Percentiles rank a stretch among this genome's conserved stretches.
phyloP scores from a whole-genome alignment of 768 basidiomycete genomes.

The Rhodosporidiobolus odoratus region DNA sequence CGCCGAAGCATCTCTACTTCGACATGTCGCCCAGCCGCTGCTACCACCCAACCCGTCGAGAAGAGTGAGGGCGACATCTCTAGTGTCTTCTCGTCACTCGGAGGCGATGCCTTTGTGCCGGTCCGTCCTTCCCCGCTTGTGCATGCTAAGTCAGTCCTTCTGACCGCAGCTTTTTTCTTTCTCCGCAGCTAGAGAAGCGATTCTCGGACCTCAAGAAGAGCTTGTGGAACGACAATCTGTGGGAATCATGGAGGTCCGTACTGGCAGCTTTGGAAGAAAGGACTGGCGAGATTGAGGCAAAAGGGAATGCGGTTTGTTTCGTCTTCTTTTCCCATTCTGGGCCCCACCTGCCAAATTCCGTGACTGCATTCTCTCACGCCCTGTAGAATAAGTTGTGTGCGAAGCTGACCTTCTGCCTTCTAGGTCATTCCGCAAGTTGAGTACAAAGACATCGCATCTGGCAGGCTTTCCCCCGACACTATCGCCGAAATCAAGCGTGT shows the following conservation, averaged over 20 bases:
- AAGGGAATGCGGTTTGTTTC: slow-evolving; percentile 33
- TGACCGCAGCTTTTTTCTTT: background rate
- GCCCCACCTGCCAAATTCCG: no score
- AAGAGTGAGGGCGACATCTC: slow-evolving; percentile 50
- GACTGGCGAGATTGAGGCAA: slow-evolving; percentile 53
- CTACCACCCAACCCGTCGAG: background rate
- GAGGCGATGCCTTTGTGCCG: slow-evolving; percentile 46
- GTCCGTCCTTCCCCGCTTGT: background rate
- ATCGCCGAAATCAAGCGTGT: slow-evolving; percentile 44
- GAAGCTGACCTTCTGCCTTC: background rate
- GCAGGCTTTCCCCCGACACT: slow-evolving; percentile 1
- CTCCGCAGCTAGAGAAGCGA: slow-evolving; percentile 53
- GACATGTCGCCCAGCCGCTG: background rate
- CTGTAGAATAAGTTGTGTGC: no score
- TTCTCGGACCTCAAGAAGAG: slow-evolving; percentile 60
- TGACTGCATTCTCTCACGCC: no score
- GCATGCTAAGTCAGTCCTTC: no score
- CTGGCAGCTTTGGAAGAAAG: slow-evolving; percentile 53
- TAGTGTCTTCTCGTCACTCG: slow-evolving; percentile 53
- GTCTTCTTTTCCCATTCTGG: background rate
- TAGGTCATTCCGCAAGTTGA: slow-evolving; percentile 52
- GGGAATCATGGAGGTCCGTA: slow-evolving; percentile 57
- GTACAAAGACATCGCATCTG: slow-evolving; percentile 35
- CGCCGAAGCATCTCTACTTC: background rate
- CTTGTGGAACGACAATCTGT: slow-evolving; percentile 47